Evolutionary conservation across 2,329 filamentous ascomycete species (phyloP), one percentile per base, ranked within the genome.

Genomic region (Talaromyces albobiverticillius): DNA sequence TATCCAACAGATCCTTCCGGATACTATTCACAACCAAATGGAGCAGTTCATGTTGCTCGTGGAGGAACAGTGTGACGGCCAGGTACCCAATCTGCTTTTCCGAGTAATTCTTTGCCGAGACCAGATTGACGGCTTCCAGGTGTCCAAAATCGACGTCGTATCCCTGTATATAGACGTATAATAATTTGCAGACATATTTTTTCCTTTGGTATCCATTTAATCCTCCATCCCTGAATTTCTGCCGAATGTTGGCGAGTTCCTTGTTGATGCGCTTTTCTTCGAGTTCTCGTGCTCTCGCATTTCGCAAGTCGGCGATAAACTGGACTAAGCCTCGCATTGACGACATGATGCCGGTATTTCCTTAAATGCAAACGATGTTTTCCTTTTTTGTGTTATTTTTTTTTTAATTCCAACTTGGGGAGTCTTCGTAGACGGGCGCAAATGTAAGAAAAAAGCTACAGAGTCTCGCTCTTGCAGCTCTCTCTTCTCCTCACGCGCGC

Each of bases 261-360:
- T 99, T 99, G 75, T 99, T 99, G 78, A 99, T 97, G 69, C 94
- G 84, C 82, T 99, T 99, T 79, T 99, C 94, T 73, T 99, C 94
- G 59, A 99, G 78, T 72, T 99, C 94, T 59, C 95, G 84, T 45
- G 95, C 94, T 72, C 94, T 83, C 51, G 94, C 94, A 72, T 99
- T 99, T 70, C 94, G 82, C 66, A 99, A 74, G 72, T 99, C 94
- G 58, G 94, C 94, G 71, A 99, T 99, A 77, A 99, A 99, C 71
- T 96, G 95, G 46, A 99, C 94, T 63, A 99, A 80, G 25, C 94
- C 93, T 73, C 75, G 73, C 76, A 79, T 79, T 18, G 76, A 78
- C 61, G 72, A 74, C 72, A 75, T 75, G 46, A 38, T 66, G 61
- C 45, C 9, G 18, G 18, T 22, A 13, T 22, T 22, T 10, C 7